phyloP scores from a whole-genome alignment of 2,329 filamentous ascomycete species.

The Monosporascus sp. region DNA sequence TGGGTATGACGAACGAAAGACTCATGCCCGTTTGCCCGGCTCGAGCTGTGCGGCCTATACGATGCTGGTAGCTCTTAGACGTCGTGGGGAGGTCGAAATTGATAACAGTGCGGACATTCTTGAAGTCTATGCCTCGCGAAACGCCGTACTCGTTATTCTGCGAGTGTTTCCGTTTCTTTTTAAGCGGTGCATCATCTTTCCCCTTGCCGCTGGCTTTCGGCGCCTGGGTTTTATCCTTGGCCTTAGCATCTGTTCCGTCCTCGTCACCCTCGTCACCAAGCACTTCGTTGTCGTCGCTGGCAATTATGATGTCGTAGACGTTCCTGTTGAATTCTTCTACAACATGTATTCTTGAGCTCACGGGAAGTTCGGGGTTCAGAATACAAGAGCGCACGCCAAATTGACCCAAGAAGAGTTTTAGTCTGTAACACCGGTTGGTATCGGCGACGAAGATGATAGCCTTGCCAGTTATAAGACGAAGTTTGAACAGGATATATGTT shows the following conservation, averaged over 20 bases:
- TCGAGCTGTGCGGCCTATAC: slow-evolving; percentile 87
- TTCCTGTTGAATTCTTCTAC: slow-evolving; percentile 97
- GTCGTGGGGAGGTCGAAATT: slow-evolving; percentile 93
- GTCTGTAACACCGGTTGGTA: slow-evolving; percentile 62
- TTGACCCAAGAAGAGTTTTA: slow-evolving; percentile 94
- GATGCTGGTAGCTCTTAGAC: slow-evolving; percentile 92
- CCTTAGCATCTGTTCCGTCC: slow-evolving; percentile 34
- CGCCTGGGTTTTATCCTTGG: slow-evolving; percentile 41
- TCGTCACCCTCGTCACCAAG: slow-evolving; percentile 56
- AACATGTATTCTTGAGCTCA: slow-evolving; percentile 89
- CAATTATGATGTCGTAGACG: slow-evolving; percentile 97
- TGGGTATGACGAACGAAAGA: slow-evolving; percentile 87
- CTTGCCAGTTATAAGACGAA: slow-evolving; percentile 91
- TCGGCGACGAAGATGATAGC: slow-evolving; percentile 68
- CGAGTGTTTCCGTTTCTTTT: slow-evolving; percentile 60
- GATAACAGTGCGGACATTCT: slow-evolving; percentile 88
- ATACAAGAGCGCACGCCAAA: slow-evolving; percentile 93
- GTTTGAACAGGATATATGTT: slow-evolving; percentile 90
- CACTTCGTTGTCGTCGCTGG: slow-evolving; percentile 85
- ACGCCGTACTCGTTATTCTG: slow-evolving; percentile 89
- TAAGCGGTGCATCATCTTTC: slow-evolving; percentile 26
- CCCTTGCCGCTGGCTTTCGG: slow-evolving; percentile 27
- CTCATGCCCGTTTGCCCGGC: slow-evolving; percentile 92
- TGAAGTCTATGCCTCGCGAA: slow-evolving; percentile 94
- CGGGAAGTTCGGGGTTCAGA: slow-evolving; percentile 87